Evolutionary conservation across 1,284 basidiomycete species (phyloP).

Genomic region (Tranzscheliella williamsii): DNA sequence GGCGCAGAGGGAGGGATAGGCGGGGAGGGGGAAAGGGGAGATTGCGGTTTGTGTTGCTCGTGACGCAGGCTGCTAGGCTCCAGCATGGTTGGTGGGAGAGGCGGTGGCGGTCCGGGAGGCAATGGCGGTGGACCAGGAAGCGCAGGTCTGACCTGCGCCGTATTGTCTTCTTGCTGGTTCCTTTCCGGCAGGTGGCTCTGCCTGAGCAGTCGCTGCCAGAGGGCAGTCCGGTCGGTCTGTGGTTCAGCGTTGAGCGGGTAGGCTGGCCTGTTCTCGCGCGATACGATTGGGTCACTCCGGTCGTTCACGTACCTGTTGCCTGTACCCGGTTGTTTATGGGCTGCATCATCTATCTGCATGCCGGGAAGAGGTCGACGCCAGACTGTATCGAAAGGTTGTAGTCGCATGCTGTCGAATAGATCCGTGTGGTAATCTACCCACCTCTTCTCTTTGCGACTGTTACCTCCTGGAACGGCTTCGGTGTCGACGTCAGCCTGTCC

Average conservation of each 20-base stretch:
- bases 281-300: no score
- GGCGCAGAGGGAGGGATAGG: no score
- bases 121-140: not conserved
- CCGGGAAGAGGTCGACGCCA: conserved; percentile 11
- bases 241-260: not conserved
- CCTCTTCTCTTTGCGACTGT: not conserved
- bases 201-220: not conserved
- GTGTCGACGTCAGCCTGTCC: not conserved
- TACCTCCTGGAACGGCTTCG: not conserved
- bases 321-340: no score
- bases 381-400: conserved; percentile 15
- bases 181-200: not conserved
- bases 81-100: not conserved
- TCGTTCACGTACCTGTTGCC: no score
- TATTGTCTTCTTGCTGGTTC: not conserved
- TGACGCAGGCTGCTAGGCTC: no score
- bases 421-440: conserved; percentile 22
- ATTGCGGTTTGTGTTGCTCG: no score
- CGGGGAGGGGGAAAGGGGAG: no score
- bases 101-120: not conserved
- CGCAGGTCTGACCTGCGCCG: not conserved
- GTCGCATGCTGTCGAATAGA: conserved; percentile 18
- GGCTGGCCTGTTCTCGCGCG: not conserved
- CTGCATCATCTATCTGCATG: not conserved
- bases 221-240: not conserved